Evolutionary conservation across 768 basidiomycete genomes (phyloP).

Genomic region (Coprinellus aureogranulatus): DNA sequence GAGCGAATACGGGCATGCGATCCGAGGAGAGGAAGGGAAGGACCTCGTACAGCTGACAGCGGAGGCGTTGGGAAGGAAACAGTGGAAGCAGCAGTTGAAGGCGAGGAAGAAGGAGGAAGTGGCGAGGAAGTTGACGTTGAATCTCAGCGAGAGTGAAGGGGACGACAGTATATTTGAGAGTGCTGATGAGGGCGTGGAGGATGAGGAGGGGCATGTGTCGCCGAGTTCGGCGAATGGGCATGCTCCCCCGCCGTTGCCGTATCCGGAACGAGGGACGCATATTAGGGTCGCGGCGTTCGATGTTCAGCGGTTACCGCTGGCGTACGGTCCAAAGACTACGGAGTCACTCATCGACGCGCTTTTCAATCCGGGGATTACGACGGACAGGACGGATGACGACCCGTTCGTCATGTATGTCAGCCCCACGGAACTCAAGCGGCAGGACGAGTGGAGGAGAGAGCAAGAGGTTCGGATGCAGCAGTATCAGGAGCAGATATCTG

Average conservation of each 20-base stretch:
- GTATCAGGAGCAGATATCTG: background rate
- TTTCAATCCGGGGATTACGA: conserved; percentile 67
- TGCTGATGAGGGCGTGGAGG: conserved; percentile 4
- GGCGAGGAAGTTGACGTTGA: background rate
- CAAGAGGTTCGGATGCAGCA: background rate
- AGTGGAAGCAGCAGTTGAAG: background rate
- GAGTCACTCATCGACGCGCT: conserved; percentile 75
- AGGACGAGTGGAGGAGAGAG: background rate
- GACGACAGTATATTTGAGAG: conserved; percentile 2
- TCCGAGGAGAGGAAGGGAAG: no score
- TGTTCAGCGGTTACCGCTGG: conserved; percentile 45
- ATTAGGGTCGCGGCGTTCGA: conserved; percentile 28
- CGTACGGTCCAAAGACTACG: conserved; percentile 62
- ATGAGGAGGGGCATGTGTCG: background rate
- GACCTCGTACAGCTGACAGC: background rate
- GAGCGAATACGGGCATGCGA: background rate
- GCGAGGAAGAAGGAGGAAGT: background rate
- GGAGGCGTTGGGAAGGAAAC: background rate
- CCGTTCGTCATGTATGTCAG: conserved; percentile 42
- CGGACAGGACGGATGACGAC: conserved; percentile 33
- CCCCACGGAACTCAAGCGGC: background rate
- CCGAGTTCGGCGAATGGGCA: conserved; percentile 1
- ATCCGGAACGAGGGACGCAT: background rate
- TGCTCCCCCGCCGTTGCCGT: background rate
- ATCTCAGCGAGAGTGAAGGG: conserved; percentile 5